Base-by-base conservation (phyloP, 495 filamentous ascomycete genomes). In the Penicillium samsonianum region DNA sequence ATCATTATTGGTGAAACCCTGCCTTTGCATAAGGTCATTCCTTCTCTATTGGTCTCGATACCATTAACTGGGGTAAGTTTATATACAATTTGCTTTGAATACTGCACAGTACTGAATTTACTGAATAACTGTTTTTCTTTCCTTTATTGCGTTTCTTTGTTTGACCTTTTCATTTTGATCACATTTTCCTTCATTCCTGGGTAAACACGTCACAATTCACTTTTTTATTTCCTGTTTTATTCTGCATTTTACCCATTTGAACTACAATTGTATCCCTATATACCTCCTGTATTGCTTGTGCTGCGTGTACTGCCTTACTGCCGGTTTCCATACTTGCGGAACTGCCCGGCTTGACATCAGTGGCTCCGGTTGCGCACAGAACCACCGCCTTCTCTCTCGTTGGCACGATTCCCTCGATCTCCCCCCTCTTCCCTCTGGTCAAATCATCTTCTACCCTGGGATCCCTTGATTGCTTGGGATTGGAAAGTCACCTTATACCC, bases 301-400 rank as follows among this genome's bases (percentile, higher is more conserved):
- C 40, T 44, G 14, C 5, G 2, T 44, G 43, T 40, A 48, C 44
- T 55, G 40, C 38, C 5, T 48, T 26, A 45, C 33, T 46, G 20
- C 42, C 57, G 16, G 16, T 48, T 48, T 50, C 40, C 41, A 28
- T 50, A 31, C 44, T 38, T 51, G 46, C 63, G 66, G 69, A 62
- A 65, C 65, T 65, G 65, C 50, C 65, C 62, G 65, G 50, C 61
- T 57, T 71, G 67, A 70, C 69, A 72, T 73, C 67, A 71, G 70
- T 59, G 67, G 64, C 68, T 61, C 61, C 67, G 53, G 58, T 61
- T 55, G 63, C 65, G 60, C 56, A 62, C 52, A 61, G 60, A 61
- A 44, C 57, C 50, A 53, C 50, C 50, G 45, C 60, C 55, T 57
- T 63, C 57, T 58, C 61, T 53, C 55, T 67, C 61, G 67, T 69